These are phyloP conservation scores for Cutaneotrichosporon cyanovorans DNA, from an alignment of 1,284 basidiomycete genomes.

Conservation along the genomic window DNA sequence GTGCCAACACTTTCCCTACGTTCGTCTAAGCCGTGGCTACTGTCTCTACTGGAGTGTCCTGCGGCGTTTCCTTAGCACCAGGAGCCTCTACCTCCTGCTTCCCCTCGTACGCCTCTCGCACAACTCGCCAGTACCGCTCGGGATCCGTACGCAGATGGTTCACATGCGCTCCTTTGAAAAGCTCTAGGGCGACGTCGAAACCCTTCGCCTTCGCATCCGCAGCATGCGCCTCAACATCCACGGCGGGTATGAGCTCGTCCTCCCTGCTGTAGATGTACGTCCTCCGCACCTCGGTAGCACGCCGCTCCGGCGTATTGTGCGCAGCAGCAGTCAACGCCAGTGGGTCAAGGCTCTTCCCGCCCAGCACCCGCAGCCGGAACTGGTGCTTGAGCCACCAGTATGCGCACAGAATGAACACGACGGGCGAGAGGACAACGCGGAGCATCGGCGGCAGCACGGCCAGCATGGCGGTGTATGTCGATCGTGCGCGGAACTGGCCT, in stretches of 20 bases:
- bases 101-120: constrained; percentile 10
- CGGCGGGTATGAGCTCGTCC: constrained; percentile 12
- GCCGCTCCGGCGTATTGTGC: background rate
- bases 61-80: too few relatives aligned
- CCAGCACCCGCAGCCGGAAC: background rate
- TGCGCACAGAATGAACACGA: constrained; percentile 3
- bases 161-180: constrained; percentile 15
- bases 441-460: background rate
- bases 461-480: constrained; percentile 5
- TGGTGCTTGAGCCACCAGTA: constrained; percentile 11
- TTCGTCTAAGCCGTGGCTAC: too few relatives aligned
- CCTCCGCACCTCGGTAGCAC: constrained; percentile 5
- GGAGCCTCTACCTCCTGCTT: background rate
- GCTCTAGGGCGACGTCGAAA: constrained; percentile 8
- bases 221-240: constrained; percentile 14
- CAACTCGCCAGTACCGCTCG: constrained; percentile 18
- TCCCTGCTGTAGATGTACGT: constrained; percentile 13
- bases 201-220: constrained; percentile 4
- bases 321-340: constrained; percentile 1
- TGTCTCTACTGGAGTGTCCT: too few relatives aligned
- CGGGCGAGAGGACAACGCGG: constrained; percentile 6
- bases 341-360: background rate
- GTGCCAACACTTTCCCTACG: too few relatives aligned
- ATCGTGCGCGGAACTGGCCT: constrained; percentile 8
- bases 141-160: constrained; percentile 10